phyloP scores from a whole-genome alignment of 2,329 filamentous ascomycete genomes.

The Trichoderma harzianum region DNA sequence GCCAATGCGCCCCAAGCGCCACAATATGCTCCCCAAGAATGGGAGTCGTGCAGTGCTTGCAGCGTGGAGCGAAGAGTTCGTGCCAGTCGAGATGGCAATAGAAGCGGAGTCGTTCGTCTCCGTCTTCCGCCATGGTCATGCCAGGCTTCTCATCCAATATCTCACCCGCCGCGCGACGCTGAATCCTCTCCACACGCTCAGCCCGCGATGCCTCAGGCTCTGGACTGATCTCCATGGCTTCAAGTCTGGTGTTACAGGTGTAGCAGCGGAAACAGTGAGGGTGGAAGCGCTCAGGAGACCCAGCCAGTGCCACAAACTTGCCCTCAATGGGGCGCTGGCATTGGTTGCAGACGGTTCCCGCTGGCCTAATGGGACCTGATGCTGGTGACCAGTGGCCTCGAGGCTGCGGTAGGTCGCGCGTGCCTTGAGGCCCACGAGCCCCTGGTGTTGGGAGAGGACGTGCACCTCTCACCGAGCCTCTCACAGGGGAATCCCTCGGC shows the following conservation, averaged over 20 bases:
- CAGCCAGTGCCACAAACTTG: constrained; percentile 80
- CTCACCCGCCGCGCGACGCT: constrained; percentile 56
- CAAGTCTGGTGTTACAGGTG: constrained; percentile 80
- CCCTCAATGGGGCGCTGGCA: constrained; percentile 84
- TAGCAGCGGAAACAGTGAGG: constrained; percentile 90
- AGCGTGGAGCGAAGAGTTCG: constrained; percentile 86
- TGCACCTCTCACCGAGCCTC: constrained; percentile 27
- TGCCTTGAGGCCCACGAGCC: constrained; percentile 28
- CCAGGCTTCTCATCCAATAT: constrained; percentile 60
- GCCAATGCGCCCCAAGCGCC: constrained; percentile 92
- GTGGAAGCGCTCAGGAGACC: constrained; percentile 74
- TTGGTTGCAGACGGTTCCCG: constrained; percentile 75
- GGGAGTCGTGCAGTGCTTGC: constrained; percentile 93
- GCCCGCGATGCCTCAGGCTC: constrained; percentile 72
- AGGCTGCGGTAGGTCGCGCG: constrained; percentile 39
- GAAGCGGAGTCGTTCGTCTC: constrained; percentile 74
- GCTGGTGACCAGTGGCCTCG: constrained; percentile 60
- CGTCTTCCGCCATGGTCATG: constrained; percentile 65
- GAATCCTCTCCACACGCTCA: constrained; percentile 72
- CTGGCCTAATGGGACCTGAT: constrained; percentile 44
- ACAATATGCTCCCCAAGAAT: constrained; percentile 95
- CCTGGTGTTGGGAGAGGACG: constrained; percentile 46
- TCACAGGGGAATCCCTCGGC: constrained; percentile 38
- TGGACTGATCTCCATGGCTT: constrained; percentile 93
- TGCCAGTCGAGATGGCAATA: constrained; percentile 99